phyloP scores from a whole-genome alignment of 2,329 filamentous ascomycete genomes.

The Exophiala sideris region DNA sequence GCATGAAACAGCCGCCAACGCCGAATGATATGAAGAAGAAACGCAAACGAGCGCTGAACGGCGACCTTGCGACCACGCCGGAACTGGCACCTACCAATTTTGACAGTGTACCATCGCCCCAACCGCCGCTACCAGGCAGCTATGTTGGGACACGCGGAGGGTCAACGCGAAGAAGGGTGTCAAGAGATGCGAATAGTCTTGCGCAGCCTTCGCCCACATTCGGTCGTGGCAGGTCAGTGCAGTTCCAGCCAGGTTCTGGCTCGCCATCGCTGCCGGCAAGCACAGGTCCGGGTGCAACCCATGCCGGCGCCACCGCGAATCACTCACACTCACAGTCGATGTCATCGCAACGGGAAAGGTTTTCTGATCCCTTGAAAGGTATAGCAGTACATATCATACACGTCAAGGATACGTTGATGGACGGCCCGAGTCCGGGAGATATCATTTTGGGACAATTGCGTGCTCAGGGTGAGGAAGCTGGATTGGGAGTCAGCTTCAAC shows the following conservation, averaged over 20 bases:
- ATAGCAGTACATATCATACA: slow-evolving; percentile 86
- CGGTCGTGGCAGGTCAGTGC: slow-evolving; percentile 9
- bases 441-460: slow-evolving; percentile 67
- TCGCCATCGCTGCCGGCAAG: background rate
- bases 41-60: slow-evolving; percentile 38
- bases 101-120: slow-evolving; percentile 12
- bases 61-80: slow-evolving; percentile 21
- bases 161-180: slow-evolving; percentile 12
- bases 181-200: slow-evolving; percentile 9
- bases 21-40: slow-evolving; percentile 32
- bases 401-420: slow-evolving; percentile 79
- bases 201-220: background rate
- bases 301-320: background rate
- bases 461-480: slow-evolving; percentile 61
- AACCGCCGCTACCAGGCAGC: slow-evolving; percentile 2
- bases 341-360: slow-evolving; percentile 5
- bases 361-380: slow-evolving; percentile 54
- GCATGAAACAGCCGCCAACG: slow-evolving; percentile 23
- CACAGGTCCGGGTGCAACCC: background rate
- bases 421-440: slow-evolving; percentile 63
- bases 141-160: slow-evolving; percentile 18
- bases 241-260: slow-evolving; percentile 13
- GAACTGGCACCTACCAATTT: slow-evolving; percentile 15
- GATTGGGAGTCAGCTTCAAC: slow-evolving; percentile 75
- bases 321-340: background rate